These are phyloP conservation scores for Paramecium biaurelia DNA, from an alignment of 73 alveolate species.

Conservation along the genomic window DNA sequence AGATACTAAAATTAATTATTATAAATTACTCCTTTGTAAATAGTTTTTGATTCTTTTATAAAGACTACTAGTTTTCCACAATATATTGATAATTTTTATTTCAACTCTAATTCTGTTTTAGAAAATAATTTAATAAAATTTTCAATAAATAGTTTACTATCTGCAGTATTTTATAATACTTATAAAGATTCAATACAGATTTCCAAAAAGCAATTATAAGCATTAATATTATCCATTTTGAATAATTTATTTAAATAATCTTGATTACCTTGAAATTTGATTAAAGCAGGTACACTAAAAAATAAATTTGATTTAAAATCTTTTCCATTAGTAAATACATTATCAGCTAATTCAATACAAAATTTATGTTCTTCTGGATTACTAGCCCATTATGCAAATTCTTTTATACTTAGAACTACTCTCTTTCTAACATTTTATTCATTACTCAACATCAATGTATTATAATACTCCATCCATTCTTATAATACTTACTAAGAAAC, in stretches of 20 bases:
- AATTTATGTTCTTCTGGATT: not conserved
- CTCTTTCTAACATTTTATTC: not conserved
- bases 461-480: not conserved
- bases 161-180: not conserved
- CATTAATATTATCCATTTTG: not conserved
- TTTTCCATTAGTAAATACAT: not conserved
- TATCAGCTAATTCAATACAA: not conserved
- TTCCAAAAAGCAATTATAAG: not conserved
- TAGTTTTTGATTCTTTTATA: not conserved
- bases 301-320: constrained; percentile 37
- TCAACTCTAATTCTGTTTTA: not conserved
- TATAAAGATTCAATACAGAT: not conserved
- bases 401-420: not conserved
- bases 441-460: not conserved
- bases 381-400: not conserved
- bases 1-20: not conserved
- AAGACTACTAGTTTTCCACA: not conserved
- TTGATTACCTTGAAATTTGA: not conserved
- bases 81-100: not conserved
- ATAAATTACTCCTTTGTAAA: not conserved
- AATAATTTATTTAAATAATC: not conserved
- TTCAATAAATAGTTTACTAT: not conserved
- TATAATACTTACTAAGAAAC: not conserved
- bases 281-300: not conserved
- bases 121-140: not conserved